Evolutionary conservation across 2,329 filamentous ascomycete species (phyloP), one percentile per base, ranked within the genome.

Genomic region (Hymenoscyphus salicellus): DNA sequence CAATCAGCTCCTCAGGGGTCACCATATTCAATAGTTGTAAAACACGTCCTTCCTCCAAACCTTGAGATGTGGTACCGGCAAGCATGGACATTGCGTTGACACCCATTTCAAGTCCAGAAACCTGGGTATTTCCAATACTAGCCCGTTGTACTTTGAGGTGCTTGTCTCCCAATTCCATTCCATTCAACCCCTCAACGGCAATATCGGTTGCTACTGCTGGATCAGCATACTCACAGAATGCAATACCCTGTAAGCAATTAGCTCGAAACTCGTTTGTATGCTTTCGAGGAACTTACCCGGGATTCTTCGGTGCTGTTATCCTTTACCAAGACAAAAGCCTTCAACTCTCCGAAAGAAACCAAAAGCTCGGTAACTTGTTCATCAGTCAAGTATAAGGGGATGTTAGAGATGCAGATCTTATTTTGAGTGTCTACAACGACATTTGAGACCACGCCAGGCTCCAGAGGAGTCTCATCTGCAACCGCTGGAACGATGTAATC

Each of bases 51-150:
- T 89, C 87, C 71, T 96, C 93, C 38, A 90, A 82, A 66, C 93
- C 90, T 63, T 84, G 84, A 43, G 91, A 90, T 2, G 89, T 92
- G 23, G 95, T 96, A 64, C 94, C 93, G 43, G 95, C 95, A 72
- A 99, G 90, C 86, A 97, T 93, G 60, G 93, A 96, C 88, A 99
- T 98, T 68, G 95, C 95, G 72, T 95, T 96, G 68, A 99, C 94
- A 63, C 94, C 92, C 84, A 97, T 96, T 74, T 99, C 95, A 49
- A 96, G 85, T 68, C 93, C 93, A 57, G 91, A 84, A 26, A 93
- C 93, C 77, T 99, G 95, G n/a, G 93, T 94, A 66, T 92, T 89
- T 71, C 95, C 95, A 69, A 97, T 91, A 77, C 93, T 96, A 33
- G 95, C 96, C 74, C 93, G 92, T 70, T 86, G 83, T 41, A 97